Conservation (phyloP, 345 rosid species). For the Streptanthus diversifolius region DNA sequence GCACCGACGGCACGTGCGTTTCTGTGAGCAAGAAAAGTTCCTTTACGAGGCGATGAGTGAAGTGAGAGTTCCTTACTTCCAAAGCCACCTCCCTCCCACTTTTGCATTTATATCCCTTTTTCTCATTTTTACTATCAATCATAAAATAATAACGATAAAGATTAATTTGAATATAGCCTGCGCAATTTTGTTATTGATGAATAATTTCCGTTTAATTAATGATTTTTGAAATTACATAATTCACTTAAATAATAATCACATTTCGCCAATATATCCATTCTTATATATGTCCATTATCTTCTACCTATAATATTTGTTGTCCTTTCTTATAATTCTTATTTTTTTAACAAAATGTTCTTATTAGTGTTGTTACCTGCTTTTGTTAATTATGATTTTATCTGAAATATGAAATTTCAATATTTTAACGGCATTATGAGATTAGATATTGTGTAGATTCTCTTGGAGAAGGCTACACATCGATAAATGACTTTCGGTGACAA, state of each 20-base stretch:
- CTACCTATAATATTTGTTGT: not conserved
- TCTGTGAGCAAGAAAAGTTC: slow-evolving; percentile 41
- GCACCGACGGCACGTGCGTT: slow-evolving; percentile 59
- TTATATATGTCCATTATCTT: not conserved
- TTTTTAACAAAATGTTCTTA: not conserved
- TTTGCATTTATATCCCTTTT: not conserved
- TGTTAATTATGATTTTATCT: too few relatives aligned
- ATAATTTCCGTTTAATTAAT: too few relatives aligned
- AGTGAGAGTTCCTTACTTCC: slow-evolving; percentile 33
- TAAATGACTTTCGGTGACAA: too few relatives aligned
- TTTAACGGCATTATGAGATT: slow-evolving; percentile 10
- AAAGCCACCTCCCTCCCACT: slow-evolving; percentile 35
- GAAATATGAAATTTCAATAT: not conserved
- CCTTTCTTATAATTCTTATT: not conserved
- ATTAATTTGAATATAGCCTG: not conserved
- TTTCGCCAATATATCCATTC: not conserved
- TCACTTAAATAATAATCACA: too few relatives aligned
- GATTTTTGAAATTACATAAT: too few relatives aligned
- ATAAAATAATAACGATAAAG: not conserved
- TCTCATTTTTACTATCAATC: not conserved
- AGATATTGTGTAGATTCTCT: slow-evolving; percentile 1
- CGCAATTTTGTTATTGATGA: not conserved
- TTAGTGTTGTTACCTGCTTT: not conserved
- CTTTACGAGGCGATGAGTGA: slow-evolving; percentile 58
- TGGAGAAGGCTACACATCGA: too few relatives aligned